Evolutionary conservation across 2,329 filamentous ascomycete genomes (phyloP), one percentile per base, ranked within the genome.

Genomic region (Apiospora sp.): DNA sequence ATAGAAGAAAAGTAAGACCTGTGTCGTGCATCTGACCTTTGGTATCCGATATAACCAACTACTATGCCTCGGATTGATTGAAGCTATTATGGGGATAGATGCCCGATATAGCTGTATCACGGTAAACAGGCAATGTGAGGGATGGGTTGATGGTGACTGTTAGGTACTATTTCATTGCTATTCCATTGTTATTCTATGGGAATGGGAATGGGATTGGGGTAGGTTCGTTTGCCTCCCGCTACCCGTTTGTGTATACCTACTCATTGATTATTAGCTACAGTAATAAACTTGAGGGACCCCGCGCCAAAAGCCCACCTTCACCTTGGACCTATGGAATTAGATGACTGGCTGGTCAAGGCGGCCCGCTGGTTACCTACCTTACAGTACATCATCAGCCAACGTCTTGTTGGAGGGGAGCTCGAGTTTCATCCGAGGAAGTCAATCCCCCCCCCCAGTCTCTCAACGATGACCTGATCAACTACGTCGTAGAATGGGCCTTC

Each of bases 401-500:
- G 58, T 22, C 58, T 41, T 10, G 34, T 14, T n/a, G 46, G 41
- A 30, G 34, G 30, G 34, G 30, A 37, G 19, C 34, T 41, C 58
- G 34, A 41, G 22, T 41, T 64, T 41, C 30, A 34, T 61, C 30
- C 5, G 19, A 61, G 54, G 30, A 61, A 37, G 10, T 13, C 3
- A 8, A 37, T 37, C 4, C 7, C n/a, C 19, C n/a, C 54, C n/a
- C 54, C 30, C 34, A 19, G 41, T 34, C 58, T n/a, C 34, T 64
- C 19, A n/a, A 64, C 58, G 58, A 78, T 79, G 76, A 76, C 68
- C 73, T 77, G 74, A 78, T 67, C 67, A 44, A 49, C 46, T 49
- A 69, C 61, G 24, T 58, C 24, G 27, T 73, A 76, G 71, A 72
- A 81, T 81, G 80, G 81, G 80, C 73, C 77, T 81, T 74, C 81